Conservation (phyloP, 2,329 filamentous ascomycete species). For the Nothopassalora personata region DNA sequence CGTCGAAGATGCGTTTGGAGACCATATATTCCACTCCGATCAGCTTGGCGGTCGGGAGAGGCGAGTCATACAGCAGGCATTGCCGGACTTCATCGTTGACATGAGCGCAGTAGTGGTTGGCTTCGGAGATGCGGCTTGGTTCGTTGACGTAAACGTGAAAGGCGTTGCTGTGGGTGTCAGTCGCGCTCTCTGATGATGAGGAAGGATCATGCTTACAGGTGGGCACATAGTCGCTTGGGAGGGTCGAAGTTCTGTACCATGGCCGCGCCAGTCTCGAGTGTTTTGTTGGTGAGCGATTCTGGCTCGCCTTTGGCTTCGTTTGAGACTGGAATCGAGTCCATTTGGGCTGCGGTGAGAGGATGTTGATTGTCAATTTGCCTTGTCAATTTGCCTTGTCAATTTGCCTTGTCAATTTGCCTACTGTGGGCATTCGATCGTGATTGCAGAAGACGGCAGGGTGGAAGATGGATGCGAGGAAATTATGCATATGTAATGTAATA, state of each 20-base stretch:
- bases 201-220: conserved; percentile 44
- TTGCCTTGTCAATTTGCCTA: too few relatives aligned
- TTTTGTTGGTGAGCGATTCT: conserved; percentile 51
- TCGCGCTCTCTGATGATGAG: background rate
- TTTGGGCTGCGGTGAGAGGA: background rate
- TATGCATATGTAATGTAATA: background rate
- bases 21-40: conserved; percentile 91
- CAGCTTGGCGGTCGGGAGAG: conserved; percentile 61
- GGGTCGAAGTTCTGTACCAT: conserved; percentile 63
- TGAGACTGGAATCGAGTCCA: conserved; percentile 47
- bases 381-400: too few relatives aligned
- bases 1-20: conserved; percentile 61
- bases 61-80: conserved; percentile 77
- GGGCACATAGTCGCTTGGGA: conserved; percentile 68
- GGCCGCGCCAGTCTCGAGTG: conserved; percentile 58
- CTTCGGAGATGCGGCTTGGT: conserved; percentile 61
- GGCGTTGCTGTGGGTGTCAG: conserved; percentile 51
- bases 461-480: background rate
- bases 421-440: too few relatives aligned
- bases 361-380: too few relatives aligned
- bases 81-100: conserved; percentile 73
- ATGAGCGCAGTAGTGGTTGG: conserved; percentile 82
- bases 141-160: conserved; percentile 79
- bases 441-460: too few relatives aligned
- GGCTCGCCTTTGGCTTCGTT: conserved; percentile 60